These are phyloP conservation scores for Solanum arcanum DNA, from an alignment of 257 asterid genomes.

Conservation along the genomic window DNA sequence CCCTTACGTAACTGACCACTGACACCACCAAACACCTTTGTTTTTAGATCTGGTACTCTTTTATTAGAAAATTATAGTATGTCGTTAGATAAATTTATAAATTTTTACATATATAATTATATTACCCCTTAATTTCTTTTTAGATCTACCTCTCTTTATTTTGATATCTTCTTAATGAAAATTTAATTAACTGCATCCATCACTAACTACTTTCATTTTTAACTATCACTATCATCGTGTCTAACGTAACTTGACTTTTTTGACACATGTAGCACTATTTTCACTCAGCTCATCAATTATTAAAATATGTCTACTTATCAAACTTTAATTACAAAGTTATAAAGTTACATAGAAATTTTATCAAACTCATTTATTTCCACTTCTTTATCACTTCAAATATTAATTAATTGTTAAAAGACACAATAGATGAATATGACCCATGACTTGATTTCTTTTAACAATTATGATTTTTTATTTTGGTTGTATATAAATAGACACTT, in stretches of 20 bases:
- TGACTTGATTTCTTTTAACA: rapidly evolving
- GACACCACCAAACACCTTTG: too few relatives aligned
- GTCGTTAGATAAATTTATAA: too few relatives aligned
- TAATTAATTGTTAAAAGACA: background rate
- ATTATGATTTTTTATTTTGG: too few relatives aligned
- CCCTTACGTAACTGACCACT: background rate
- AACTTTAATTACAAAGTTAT: background rate
- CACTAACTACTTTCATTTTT: too few relatives aligned
- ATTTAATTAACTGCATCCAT: too few relatives aligned
- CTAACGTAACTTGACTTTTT: background rate
- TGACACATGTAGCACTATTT: background rate
- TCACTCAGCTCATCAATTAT: background rate
- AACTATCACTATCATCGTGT: background rate
- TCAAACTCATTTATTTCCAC: background rate
- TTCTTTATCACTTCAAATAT: background rate
- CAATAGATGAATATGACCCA: too few relatives aligned
- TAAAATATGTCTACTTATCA: background rate
- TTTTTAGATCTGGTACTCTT: too few relatives aligned
- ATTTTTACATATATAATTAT: too few relatives aligned
- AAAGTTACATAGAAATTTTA: background rate
- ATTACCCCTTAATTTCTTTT: too few relatives aligned
- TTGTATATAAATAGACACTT: rapidly evolving
- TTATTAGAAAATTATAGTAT: too few relatives aligned
- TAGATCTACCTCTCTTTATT: background rate
- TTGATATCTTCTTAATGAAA: background rate